Evolutionary conservation across 768 basidiomycete species (phyloP).

Genomic region (Macrolepiota fuliginosa): DNA sequence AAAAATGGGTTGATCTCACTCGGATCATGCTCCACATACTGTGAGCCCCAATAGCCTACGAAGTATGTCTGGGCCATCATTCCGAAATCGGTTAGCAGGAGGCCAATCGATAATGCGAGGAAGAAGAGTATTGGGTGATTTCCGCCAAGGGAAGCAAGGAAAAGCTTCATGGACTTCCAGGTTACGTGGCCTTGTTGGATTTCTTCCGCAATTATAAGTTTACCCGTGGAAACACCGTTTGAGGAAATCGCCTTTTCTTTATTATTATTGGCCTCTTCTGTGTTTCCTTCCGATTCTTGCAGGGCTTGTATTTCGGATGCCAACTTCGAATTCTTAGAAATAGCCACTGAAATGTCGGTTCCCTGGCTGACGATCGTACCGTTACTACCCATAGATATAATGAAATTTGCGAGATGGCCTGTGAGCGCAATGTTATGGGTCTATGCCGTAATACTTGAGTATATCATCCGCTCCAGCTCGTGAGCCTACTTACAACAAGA

Average conservation of each 20-base stretch:
- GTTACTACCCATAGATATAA: conserved; percentile 53
- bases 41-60: conserved; percentile 43
- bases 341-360: conserved; percentile 46
- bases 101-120: conserved; percentile 18
- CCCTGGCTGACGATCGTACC: conserved; percentile 47
- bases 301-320: conserved; percentile 27
- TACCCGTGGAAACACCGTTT: conserved; percentile 34
- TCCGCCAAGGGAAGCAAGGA: conserved; percentile 32
- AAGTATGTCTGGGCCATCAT: conserved; percentile 34
- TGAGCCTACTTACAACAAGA: conserved; percentile 54
- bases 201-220: conserved; percentile 62
- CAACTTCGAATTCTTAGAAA: conserved; percentile 36
- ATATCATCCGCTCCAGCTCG: neutral
- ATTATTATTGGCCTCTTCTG: conserved; percentile 23
- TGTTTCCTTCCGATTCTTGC: conserved; percentile 21
- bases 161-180: conserved; percentile 41
- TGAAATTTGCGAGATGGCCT: conserved; percentile 50
- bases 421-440: conserved; percentile 54
- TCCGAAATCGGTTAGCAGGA: conserved; percentile 21
- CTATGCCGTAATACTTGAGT: conserved; percentile 19
- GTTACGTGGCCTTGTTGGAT: conserved; percentile 54
- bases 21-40: conserved; percentile 25
- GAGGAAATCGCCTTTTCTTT: conserved; percentile 11
- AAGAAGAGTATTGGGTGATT: conserved; percentile 30
- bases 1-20: conserved; percentile 25